Evolutionary conservation across 2,329 filamentous ascomycete genomes (phyloP).

Genomic region (Coniochaeta prunicola): DNA sequence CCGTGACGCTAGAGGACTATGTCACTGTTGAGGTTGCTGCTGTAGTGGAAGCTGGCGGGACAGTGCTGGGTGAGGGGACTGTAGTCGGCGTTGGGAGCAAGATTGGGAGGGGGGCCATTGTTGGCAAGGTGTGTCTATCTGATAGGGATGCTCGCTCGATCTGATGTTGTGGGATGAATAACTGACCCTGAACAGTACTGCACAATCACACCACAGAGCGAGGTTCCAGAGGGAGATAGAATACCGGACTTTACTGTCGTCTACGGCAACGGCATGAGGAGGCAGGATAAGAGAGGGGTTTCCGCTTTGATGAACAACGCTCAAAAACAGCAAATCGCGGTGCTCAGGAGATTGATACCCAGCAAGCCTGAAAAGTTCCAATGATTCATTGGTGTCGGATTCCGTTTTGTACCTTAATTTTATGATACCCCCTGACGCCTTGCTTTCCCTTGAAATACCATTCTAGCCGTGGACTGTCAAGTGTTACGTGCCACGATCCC

Average conservation of each 20-base stretch:
- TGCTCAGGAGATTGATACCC: slow-evolving; percentile 58
- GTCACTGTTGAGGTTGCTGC: slow-evolving; percentile 55
- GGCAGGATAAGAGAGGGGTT: slow-evolving; percentile 52
- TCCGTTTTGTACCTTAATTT: slow-evolving; percentile 3
- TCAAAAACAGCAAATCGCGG: slow-evolving; percentile 61
- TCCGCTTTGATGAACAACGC: slow-evolving; percentile 56
- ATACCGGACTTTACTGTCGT: slow-evolving; percentile 63
- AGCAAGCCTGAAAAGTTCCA: slow-evolving; percentile 50
- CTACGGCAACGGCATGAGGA: slow-evolving; percentile 55
- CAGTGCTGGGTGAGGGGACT: slow-evolving; percentile 53
- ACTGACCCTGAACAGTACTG: slow-evolving; percentile 44
- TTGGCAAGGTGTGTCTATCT: slow-evolving; percentile 51
- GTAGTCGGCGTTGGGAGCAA: slow-evolving; percentile 51
- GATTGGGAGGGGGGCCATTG: slow-evolving; percentile 51
- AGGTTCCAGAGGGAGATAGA: slow-evolving; percentile 47
- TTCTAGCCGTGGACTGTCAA: not conserved
- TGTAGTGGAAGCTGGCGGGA: slow-evolving; percentile 54
- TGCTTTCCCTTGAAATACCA: not conserved
- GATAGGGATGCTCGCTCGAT: not conserved
- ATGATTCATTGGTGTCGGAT: slow-evolving; percentile 14
- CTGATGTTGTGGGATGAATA: not conserved
- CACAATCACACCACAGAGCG: slow-evolving; percentile 59
- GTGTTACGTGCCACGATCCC: not conserved
- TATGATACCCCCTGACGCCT: not conserved
- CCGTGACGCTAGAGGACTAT: slow-evolving; percentile 52